These are phyloP conservation scores for Vanrija pseudolonga DNA, from an alignment of 1,284 basidiomycete genomes.

Conservation along the genomic window DNA sequence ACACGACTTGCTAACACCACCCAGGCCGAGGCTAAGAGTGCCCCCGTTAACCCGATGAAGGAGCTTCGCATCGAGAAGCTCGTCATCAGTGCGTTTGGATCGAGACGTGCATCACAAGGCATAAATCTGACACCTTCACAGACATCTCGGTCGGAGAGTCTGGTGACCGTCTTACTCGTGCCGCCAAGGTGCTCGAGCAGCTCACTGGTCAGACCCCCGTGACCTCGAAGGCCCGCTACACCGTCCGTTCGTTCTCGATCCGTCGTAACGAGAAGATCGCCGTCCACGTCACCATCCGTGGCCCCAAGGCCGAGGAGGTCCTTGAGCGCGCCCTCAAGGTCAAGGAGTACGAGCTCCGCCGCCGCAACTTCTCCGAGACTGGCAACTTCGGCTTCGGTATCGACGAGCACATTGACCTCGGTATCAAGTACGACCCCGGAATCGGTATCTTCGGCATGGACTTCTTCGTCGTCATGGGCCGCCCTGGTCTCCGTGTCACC, in stretches of 20 bases:
- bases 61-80: constrained; percentile 98
- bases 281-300: constrained; percentile 97
- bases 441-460: constrained; percentile 99
- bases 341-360: constrained; percentile 96
- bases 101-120: not conserved
- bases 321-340: constrained; percentile 98
- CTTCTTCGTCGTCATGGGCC: constrained; percentile 96
- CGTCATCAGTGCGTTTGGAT: constrained; percentile 82
- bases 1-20: not conserved
- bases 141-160: constrained; percentile 99
- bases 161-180: constrained; percentile 97
- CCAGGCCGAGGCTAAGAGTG: constrained; percentile 82
- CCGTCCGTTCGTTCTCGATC: constrained; percentile 98
- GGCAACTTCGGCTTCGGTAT: constrained; percentile 99
- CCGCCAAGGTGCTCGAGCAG: constrained; percentile 99
- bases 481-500: constrained; percentile 89
- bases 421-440: constrained; percentile 93
- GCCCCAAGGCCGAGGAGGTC: constrained; percentile 99
- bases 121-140: constrained; percentile 42
- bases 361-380: constrained; percentile 90
- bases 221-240: constrained; percentile 99
- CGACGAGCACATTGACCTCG: constrained; percentile 98
- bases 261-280: constrained; percentile 99
- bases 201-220: constrained; percentile 99
- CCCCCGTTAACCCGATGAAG: constrained; percentile 89